phyloP scores from a whole-genome alignment of 148 eudicot species.

The Rhododendron ferrugineum region DNA sequence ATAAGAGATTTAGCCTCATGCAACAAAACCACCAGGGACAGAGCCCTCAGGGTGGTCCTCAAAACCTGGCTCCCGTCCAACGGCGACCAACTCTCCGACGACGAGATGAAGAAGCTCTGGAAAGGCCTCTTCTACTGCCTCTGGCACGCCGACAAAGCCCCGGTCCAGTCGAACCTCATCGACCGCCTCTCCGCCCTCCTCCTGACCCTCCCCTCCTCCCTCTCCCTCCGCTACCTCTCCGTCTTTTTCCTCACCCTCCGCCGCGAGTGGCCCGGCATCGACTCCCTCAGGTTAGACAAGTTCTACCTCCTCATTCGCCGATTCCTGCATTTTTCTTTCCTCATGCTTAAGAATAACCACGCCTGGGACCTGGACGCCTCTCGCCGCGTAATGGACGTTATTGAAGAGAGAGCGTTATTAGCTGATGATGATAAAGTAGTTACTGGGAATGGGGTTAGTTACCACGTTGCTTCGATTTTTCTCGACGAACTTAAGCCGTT shows the following conservation, averaged over 20 bases:
- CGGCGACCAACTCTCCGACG: constrained; percentile 44
- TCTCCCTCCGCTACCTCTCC: constrained; percentile 50
- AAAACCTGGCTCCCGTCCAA: constrained; percentile 33
- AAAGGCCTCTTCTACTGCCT: constrained; percentile 83
- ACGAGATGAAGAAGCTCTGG: constrained; percentile 77
- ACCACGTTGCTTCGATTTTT: constrained; percentile 69
- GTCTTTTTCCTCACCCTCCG: constrained; percentile 54
- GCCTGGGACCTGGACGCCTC: constrained; percentile 56
- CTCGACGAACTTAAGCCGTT: constrained; percentile 62
- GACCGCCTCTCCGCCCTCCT: constrained; percentile 47
- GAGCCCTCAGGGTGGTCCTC: constrained; percentile 39
- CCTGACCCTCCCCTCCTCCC: constrained; percentile 23
- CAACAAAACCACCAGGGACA: constrained; percentile 45
- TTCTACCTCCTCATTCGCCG: constrained; percentile 69
- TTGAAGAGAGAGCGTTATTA: constrained; percentile 45
- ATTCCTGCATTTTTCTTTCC: constrained; percentile 49
- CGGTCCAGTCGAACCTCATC: constrained; percentile 50
- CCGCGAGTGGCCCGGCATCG: constrained; percentile 91
- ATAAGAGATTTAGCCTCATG: constrained; percentile 69
- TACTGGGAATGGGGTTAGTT: constrained; percentile 67
- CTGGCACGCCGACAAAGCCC: constrained; percentile 81
- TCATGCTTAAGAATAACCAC: constrained; percentile 33
- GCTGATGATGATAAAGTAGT: constrained; percentile 20
- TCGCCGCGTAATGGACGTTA: constrained; percentile 29
- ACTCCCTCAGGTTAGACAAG: constrained; percentile 74